Evolutionary conservation across 345 rosid species (phyloP), one percentile per base, ranked within the genome.

Genomic region (Luvunga scandens): DNA sequence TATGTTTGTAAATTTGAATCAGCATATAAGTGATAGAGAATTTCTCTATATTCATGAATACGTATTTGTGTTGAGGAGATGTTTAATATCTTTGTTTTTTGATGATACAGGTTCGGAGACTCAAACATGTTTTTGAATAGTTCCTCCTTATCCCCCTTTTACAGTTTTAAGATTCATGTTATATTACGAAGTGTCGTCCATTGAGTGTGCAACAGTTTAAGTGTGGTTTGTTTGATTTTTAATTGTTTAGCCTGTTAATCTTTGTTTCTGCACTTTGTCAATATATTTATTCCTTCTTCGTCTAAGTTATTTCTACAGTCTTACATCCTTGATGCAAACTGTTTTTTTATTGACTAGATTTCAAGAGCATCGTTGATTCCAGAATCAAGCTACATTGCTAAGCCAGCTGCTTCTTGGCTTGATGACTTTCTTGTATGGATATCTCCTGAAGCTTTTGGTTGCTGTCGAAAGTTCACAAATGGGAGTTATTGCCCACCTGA

Each of bases 321-420:
- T 75, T 36, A 6, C 61, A 56, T 61, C 65, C 75, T 57, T 80
- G 45, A 79, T 69, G 27, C 67, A 38, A 65, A 57, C 38, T 70
- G 71, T 61, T 69, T 78, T 45, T 82, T 72, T 67, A 75, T 72
- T 78, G 45, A 56, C 70, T 55, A 94, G 99, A 96, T 96, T 79
- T 79, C 98, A 48, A 92, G 88, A 79, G 98, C 92, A 83, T 96
- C 99, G 27, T 84, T 90, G 81, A 82, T 83, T 48, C 94, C 99
- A 60, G 87, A 91, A 83, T 87, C 91, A 81, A 96, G 95, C 89
- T 90, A 90, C 83, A 90, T 96, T 82, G 99, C 99, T 70, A 96
- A 91, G 90, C 97, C 98, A 84, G 98, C 99, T 78, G 99, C 99
- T 85, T 94, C 99, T 28, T 96, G 98, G 99, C 95, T 96, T 21